A percentile compares a stretch with the other conserved stretches of the same genome.
Conservation (phyloP, 306 rosid species). For the Sophora flavescens region DNA sequence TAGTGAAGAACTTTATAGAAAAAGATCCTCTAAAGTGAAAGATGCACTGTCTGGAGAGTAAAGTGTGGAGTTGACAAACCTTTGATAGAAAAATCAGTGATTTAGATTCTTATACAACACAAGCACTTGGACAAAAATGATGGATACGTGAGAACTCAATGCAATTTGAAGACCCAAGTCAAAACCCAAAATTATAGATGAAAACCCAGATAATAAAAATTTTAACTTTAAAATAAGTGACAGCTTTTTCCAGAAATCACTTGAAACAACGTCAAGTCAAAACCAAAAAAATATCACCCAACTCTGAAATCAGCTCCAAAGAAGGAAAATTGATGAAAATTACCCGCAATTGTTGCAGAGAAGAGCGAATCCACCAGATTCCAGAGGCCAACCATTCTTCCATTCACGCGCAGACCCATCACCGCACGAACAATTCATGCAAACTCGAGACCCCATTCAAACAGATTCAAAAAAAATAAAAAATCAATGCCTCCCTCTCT, state of each 20-base stretch:
- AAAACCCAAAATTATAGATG: constrained; percentile 44
- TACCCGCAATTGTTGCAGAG: constrained; percentile 95
- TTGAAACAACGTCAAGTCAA: background rate
- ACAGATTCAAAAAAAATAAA: constrained; percentile 39
- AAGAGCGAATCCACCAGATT: constrained; percentile 90
- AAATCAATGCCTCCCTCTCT: constrained; percentile 8
- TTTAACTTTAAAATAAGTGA: background rate
- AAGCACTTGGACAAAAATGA: constrained; percentile 1
- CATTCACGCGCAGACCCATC: constrained; percentile 54
- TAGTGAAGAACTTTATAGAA: background rate
- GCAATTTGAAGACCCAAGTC: constrained; percentile 42
- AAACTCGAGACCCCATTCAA: constrained; percentile 73
- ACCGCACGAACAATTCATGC: constrained; percentile 67
- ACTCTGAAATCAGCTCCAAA: constrained; percentile 11
- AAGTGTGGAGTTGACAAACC: background rate
- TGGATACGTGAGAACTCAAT: background rate
- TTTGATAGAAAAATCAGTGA: background rate
- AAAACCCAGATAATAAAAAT: constrained; percentile 6
- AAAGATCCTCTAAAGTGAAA: constrained; percentile 26
- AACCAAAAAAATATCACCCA: background rate
- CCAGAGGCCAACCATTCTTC: constrained; percentile 88
- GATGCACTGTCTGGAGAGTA: background rate
- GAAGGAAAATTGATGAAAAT: constrained; percentile 42
- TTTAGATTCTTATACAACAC: background rate
- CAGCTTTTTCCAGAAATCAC: background rate